These are phyloP conservation scores for Echium plantagineum DNA, from an alignment of 257 asterid genomes.

Conservation along the genomic window DNA sequence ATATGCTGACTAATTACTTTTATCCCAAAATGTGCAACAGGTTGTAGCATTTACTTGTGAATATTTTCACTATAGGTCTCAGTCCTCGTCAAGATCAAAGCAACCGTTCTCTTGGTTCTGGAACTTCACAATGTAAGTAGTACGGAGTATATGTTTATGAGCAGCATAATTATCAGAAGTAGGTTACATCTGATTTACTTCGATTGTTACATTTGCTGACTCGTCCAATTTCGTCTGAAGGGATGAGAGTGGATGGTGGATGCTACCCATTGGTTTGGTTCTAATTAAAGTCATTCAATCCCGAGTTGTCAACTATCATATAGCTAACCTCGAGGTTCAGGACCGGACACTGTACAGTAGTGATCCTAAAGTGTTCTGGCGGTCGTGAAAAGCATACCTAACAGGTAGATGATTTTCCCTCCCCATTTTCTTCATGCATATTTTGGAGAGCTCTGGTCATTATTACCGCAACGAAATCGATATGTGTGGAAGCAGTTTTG, in stretches of 20 bases:
- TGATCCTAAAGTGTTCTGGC: conserved; percentile 52
- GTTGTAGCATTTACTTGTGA: conserved; percentile 64
- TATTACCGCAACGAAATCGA: background rate
- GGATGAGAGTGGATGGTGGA: conserved; percentile 96
- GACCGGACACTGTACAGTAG: conserved; percentile 69
- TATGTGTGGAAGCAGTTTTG: background rate
- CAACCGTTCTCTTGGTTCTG: conserved; percentile 40
- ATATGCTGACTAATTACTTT: background rate
- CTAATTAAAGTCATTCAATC: conserved; percentile 56
- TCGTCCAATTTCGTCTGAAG: conserved; percentile 23
- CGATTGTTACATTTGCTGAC: background rate
- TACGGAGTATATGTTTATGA: conserved; percentile 17
- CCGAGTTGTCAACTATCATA: conserved; percentile 62
- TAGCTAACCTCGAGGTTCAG: conserved; percentile 89
- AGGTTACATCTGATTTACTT: conserved; percentile 1
- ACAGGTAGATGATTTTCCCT: background rate
- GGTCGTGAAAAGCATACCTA: background rate
- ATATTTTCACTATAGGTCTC: conserved; percentile 52
- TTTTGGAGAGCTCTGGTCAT: background rate
- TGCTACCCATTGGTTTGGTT: conserved; percentile 60
- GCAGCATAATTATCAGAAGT: conserved; percentile 5
- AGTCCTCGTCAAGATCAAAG: conserved; percentile 36
- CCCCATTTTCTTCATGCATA: too few relatives aligned
- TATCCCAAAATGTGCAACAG: conserved; percentile 22
- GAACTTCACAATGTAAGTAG: conserved; percentile 69